Conservation (phyloP, 2,329 filamentous ascomycete genomes). For the Stachybotrys elegans region DNA sequence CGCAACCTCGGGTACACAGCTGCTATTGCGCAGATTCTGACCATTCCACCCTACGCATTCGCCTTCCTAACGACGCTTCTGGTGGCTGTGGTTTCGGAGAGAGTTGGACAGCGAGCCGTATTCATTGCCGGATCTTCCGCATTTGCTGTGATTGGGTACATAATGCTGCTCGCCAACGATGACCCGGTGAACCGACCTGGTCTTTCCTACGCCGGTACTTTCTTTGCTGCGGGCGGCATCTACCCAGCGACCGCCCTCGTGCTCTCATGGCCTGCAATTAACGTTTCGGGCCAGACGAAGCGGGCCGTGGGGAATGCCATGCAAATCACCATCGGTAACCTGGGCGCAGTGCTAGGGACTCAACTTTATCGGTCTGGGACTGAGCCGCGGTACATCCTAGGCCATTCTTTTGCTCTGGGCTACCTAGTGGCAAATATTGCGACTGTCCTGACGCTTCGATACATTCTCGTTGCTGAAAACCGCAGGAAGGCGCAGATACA, state of each 20-base stretch:
- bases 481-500: constrained; percentile 37
- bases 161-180: constrained; percentile 50
- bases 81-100: constrained; percentile 57
- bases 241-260: constrained; percentile 61
- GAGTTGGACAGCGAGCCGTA: constrained; percentile 48
- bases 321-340: constrained; percentile 67
- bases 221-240: constrained; percentile 62
- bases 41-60: constrained; percentile 60
- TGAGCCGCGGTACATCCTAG: constrained; percentile 58
- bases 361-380: constrained; percentile 60
- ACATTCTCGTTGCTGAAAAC: constrained; percentile 54
- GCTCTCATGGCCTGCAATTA: constrained; percentile 66
- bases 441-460: constrained; percentile 48
- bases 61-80: constrained; percentile 54
- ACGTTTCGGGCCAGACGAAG: constrained; percentile 67
- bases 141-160: constrained; percentile 58
- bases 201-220: constrained; percentile 54
- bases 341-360: constrained; percentile 64
- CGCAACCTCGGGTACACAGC: constrained; percentile 47
- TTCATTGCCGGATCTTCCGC: constrained; percentile 57
- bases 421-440: constrained; percentile 56
- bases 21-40: constrained; percentile 51
- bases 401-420: constrained; percentile 61
- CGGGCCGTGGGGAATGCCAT: constrained; percentile 63
- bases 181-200: constrained; percentile 43